A percentile compares a stretch with the other conserved stretches of the same genome.
These are phyloP conservation scores for Diaporthe vexans DNA, from an alignment of 2,329 filamentous ascomycete species.

Conservation along the genomic window DNA sequence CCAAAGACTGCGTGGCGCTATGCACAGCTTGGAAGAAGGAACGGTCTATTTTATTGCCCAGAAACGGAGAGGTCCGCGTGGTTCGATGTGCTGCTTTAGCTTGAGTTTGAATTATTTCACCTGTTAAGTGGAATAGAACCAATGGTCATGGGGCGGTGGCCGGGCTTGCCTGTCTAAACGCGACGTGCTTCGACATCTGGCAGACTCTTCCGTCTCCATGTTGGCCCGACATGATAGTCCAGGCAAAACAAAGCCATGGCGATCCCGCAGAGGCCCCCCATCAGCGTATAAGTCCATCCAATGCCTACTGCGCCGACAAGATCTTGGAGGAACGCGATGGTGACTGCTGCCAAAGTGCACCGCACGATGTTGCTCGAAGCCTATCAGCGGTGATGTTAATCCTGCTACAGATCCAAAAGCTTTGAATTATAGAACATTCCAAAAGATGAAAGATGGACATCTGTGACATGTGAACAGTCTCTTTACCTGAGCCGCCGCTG, in stretches of 20 bases:
- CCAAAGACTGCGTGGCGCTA: slow-evolving; percentile 39
- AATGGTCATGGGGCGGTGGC: neutral
- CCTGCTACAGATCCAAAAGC: too few relatives aligned
- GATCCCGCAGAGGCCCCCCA: neutral
- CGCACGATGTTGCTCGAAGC: neutral
- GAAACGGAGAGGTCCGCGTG: slow-evolving; percentile 7
- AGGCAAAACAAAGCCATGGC: neutral
- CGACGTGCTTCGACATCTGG: neutral
- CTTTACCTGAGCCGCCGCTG: neutral
- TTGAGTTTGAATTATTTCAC: neutral
- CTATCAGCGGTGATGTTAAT: too few relatives aligned
- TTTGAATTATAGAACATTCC: too few relatives aligned
- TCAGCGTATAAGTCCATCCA: neutral
- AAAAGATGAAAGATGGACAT: too few relatives aligned
- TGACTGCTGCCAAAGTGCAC: neutral
- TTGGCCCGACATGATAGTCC: neutral
- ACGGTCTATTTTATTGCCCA: slow-evolving; percentile 4
- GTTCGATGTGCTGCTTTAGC: neutral
- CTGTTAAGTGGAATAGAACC: neutral
- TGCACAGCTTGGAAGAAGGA: neutral
- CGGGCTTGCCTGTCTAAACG: neutral
- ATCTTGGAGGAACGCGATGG: neutral
- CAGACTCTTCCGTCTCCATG: neutral
- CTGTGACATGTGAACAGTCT: too few relatives aligned
- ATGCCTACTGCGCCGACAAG: neutral